Evolutionary conservation across 768 basidiomycete genomes (phyloP).

Genomic region (Neoboletus brunneissimus): DNA sequence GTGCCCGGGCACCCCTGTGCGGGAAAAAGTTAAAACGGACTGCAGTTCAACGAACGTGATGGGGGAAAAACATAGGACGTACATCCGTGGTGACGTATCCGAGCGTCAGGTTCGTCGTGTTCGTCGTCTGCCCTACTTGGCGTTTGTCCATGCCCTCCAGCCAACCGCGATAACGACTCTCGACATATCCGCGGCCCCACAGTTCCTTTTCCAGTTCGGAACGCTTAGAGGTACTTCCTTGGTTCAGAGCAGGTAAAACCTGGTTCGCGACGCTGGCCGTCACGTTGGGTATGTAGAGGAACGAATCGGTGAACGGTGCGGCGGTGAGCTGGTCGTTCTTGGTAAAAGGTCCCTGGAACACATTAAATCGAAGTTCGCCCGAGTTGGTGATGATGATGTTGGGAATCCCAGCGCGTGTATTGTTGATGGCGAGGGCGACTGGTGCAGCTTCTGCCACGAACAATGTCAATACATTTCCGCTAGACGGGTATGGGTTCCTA

Average conservation of each 20-base stretch:
- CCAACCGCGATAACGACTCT: constrained; percentile 52
- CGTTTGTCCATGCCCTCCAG: constrained; percentile 52
- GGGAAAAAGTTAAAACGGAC: too few species aligned
- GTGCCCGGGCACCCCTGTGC: constrained; percentile 63
- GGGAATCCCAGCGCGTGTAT: constrained; percentile 56
- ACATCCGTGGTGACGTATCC: constrained; percentile 78
- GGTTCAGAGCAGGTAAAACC: constrained; percentile 55
- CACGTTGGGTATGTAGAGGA: constrained; percentile 60
- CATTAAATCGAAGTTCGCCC: constrained; percentile 61
- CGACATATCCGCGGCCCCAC: constrained; percentile 48
- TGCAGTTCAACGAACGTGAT: background rate
- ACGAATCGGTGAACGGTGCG: constrained; percentile 64
- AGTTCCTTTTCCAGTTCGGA: constrained; percentile 20
- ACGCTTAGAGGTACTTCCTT: constrained; percentile 26
- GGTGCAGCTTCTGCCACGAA: constrained; percentile 55
- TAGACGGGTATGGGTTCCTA: constrained; percentile 63
- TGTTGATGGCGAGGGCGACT: constrained; percentile 57
- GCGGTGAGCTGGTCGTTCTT: constrained; percentile 79
- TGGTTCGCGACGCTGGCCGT: constrained; percentile 47
- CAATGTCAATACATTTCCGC: constrained; percentile 56
- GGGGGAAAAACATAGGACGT: constrained; percentile 21
- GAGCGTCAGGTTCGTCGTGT: constrained; percentile 50
- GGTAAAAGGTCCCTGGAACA: constrained; percentile 69
- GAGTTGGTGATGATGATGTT: constrained; percentile 66
- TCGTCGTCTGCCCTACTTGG: constrained; percentile 28